Conservation (phyloP, 768 basidiomycete genomes). For the Amanita molliuscula region DNA sequence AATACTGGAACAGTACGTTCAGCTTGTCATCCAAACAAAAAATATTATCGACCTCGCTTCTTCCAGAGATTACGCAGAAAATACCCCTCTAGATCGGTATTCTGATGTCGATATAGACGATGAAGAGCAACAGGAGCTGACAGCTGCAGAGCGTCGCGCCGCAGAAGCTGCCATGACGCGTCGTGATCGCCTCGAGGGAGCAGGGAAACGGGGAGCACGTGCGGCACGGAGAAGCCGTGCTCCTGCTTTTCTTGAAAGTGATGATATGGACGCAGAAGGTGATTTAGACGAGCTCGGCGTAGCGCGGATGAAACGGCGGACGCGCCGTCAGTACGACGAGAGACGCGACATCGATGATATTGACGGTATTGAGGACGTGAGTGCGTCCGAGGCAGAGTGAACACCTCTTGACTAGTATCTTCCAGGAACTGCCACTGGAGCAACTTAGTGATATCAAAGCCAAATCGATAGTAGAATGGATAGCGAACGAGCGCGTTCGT, state of each 20-base stretch:
- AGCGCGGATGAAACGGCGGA: constrained; percentile 67
- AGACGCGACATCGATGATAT: constrained; percentile 83
- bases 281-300: constrained; percentile 59
- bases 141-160: constrained; percentile 60
- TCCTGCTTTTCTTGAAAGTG: constrained; percentile 80
- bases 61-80: constrained; percentile 74
- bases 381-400: constrained; percentile 16
- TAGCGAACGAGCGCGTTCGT: constrained; percentile 84
- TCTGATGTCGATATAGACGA: constrained; percentile 85
- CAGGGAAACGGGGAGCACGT: constrained; percentile 58
- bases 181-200: constrained; percentile 68
- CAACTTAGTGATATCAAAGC: constrained; percentile 97
- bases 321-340: constrained; percentile 91
- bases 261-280: constrained; percentile 70
- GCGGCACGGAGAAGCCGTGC: constrained; percentile 73
- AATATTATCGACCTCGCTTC: constrained; percentile 8
- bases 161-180: constrained; percentile 85
- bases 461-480: constrained; percentile 96
- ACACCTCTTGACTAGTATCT: background rate
- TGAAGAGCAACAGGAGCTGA: constrained; percentile 55
- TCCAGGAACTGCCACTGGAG: constrained; percentile 86
- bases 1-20: constrained; percentile 56
- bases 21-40: background rate
- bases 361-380: constrained; percentile 78
- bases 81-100: constrained; percentile 77